Evolutionary conservation across 148 eudicot species (phyloP).

Genomic region (Heliosperma pusillum): DNA sequence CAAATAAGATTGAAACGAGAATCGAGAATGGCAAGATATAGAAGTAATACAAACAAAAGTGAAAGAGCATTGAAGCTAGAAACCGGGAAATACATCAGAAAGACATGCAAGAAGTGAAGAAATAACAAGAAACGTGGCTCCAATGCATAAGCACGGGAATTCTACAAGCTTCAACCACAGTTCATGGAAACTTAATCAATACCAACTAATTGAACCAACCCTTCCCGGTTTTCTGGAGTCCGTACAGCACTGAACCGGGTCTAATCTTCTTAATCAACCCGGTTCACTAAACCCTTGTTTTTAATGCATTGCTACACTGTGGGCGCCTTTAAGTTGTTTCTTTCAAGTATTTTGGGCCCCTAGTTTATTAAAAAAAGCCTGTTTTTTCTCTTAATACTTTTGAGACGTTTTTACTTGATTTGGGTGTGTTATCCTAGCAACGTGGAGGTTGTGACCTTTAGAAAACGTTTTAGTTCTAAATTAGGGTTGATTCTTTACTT

Average conservation of each 20-base stretch:
- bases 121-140: conserved; percentile 17
- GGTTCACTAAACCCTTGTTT: neutral
- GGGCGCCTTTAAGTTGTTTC: conserved; percentile 10
- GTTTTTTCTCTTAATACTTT: neutral
- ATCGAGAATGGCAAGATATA: neutral
- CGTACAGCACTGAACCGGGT: conserved; percentile 24
- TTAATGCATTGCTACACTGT: conserved; percentile 8
- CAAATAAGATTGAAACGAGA: neutral
- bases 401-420: neutral
- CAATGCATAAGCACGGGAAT: conserved; percentile 24
- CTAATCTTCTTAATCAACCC: neutral
- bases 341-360: conserved; percentile 11
- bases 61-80: conserved; percentile 10
- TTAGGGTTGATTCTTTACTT: neutral
- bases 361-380: too few relatives aligned
- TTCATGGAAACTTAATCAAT: conserved; percentile 5
- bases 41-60: neutral
- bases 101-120: neutral
- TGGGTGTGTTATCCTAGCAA: conserved; percentile 12
- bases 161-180: neutral
- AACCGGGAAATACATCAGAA: neutral
- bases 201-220: neutral
- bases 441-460: conserved; percentile 18
- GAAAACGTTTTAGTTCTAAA: conserved; percentile 1
- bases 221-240: conserved; percentile 33